Conservation (phyloP, 2,329 filamentous ascomycete genomes). For the Niveomyces coronatus region DNA sequence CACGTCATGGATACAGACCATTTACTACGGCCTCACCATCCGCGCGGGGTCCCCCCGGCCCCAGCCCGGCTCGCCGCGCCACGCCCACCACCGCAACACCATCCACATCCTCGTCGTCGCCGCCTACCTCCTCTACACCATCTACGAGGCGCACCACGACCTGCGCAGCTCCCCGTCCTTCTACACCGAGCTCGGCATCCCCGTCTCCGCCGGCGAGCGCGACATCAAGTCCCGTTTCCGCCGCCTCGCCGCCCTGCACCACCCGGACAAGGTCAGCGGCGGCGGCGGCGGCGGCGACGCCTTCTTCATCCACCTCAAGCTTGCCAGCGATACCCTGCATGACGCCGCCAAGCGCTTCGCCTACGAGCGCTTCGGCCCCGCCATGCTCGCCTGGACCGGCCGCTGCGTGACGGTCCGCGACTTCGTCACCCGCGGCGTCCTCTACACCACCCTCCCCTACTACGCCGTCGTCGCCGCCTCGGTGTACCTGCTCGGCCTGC, state of each 20-base stretch:
- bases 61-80: constrained; percentile 56
- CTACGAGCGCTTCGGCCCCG: constrained; percentile 80
- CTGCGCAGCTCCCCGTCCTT: constrained; percentile 63
- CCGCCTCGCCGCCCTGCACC: constrained; percentile 57
- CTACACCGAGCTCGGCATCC: constrained; percentile 67
- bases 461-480: constrained; percentile 47
- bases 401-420: constrained; percentile 61
- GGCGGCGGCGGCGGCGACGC: constrained; percentile 20
- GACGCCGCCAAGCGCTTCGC: constrained; percentile 71
- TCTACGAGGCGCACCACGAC: constrained; percentile 84
- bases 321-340: constrained; percentile 72
- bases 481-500: constrained; percentile 50
- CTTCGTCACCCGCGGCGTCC: constrained; percentile 54
- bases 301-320: constrained; percentile 73
- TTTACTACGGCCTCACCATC: constrained; percentile 83
- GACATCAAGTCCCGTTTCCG: constrained; percentile 80
- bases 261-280: constrained; percentile 69
- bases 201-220: constrained; percentile 57
- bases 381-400: constrained; percentile 55
- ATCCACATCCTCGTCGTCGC: constrained; percentile 78
- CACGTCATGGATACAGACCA: constrained; percentile 64
- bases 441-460: constrained; percentile 49
- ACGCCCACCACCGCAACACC: constrained; percentile 62
- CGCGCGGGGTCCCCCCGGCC: constrained; percentile 80
- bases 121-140: constrained; percentile 78